These are phyloP conservation scores for Candida freyschussii DNA, from an alignment of 1,139 yeast species.

Conservation along the genomic window DNA sequence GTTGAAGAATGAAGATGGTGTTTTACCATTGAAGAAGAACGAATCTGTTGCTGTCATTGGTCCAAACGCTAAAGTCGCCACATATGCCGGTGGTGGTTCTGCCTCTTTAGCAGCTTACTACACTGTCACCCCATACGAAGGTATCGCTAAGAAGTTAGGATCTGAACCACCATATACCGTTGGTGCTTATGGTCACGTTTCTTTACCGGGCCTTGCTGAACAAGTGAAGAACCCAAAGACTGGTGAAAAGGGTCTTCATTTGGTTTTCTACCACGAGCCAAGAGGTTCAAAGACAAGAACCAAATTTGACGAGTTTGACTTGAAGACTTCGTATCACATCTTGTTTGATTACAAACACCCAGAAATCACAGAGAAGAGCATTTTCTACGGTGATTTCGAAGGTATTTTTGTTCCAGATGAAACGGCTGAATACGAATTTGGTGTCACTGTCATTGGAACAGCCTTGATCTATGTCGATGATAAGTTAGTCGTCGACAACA, in stretches of 20 bases:
- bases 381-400: conserved; percentile 43
- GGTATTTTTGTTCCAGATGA: conserved; percentile 43
- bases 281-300: conserved; percentile 30
- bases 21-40: conserved; percentile 39
- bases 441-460: conserved; percentile 48
- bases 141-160: conserved; percentile 32
- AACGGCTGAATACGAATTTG: conserved; percentile 47
- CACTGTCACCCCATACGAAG: conserved; percentile 42
- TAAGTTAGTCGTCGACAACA: conserved; percentile 51
- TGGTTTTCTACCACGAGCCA: conserved; percentile 39
- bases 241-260: conserved; percentile 41
- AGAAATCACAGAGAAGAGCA: conserved; percentile 25
- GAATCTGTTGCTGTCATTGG: conserved; percentile 46
- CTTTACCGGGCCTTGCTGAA: conserved; percentile 30
- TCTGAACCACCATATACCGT: conserved; percentile 30
- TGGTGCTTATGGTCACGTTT: conserved; percentile 34
- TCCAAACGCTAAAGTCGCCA: conserved; percentile 42
- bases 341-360: conserved; percentile 44
- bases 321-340: conserved; percentile 35
- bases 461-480: conserved; percentile 49
- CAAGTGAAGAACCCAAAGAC: conserved; percentile 28
- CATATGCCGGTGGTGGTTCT: conserved; percentile 50
- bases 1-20: conserved; percentile 43
- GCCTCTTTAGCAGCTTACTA: conserved; percentile 44
- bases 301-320: conserved; percentile 33